phyloP scores from a whole-genome alignment of 164 flowering plant genomes.

The Sextonia rubra region DNA sequence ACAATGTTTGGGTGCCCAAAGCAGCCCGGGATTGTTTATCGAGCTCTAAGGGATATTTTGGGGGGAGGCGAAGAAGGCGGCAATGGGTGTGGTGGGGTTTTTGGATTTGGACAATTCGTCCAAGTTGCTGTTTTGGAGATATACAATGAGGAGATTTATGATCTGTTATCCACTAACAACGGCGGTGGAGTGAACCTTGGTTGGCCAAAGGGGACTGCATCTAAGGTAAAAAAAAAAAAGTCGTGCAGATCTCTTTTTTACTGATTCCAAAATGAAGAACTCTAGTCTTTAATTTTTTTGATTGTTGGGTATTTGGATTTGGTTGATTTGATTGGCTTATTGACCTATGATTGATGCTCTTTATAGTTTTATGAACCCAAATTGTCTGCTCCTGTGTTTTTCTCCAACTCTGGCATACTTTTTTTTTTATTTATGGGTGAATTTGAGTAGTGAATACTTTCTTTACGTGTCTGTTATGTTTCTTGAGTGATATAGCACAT shows the following conservation, averaged over 20 bases:
- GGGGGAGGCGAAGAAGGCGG: constrained; percentile 43
- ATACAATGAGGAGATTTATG: constrained; percentile 94
- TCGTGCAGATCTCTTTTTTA: not conserved
- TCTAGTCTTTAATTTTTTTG: too few species aligned
- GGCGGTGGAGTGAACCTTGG: constrained; percentile 68
- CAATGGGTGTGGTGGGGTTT: constrained; percentile 12
- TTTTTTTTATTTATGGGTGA: too few species aligned
- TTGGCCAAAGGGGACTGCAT: constrained; percentile 74
- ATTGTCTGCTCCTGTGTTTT: too few species aligned
- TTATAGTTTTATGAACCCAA: too few species aligned
- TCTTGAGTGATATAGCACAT: too few species aligned
- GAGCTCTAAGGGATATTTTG: constrained; percentile 70
- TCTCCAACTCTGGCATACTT: too few species aligned
- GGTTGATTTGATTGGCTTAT: too few species aligned
- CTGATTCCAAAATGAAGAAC: not conserved
- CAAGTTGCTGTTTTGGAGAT: constrained; percentile 92
- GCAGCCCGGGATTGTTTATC: constrained; percentile 91
- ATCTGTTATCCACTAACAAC: constrained; percentile 55
- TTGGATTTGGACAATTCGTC: constrained; percentile 56
- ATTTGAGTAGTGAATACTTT: too few species aligned
- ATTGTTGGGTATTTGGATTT: too few species aligned
- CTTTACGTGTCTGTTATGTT: too few species aligned
- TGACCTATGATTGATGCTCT: too few species aligned
- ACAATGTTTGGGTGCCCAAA: constrained; percentile 91
- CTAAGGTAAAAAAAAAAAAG: constrained; percentile 49